phyloP scores from a whole-genome alignment of 2,329 filamentous ascomycete species.

The Fusarium sp. region DNA sequence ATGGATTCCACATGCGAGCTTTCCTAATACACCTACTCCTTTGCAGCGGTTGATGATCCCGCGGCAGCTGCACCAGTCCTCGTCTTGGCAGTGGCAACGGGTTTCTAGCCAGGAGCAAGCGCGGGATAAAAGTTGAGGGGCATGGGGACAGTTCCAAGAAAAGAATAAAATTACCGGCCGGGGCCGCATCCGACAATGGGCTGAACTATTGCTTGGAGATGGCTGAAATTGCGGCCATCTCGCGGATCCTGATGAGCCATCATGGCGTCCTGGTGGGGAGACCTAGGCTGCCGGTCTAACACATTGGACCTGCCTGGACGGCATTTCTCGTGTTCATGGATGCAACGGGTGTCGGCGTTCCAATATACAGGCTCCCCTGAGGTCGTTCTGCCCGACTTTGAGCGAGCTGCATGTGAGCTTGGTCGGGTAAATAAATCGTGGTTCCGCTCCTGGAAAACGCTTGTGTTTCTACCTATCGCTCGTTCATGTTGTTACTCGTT shows the following conservation, averaged over 20 bases:
- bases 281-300: conserved; percentile 9
- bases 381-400: conserved; percentile 6
- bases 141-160: not conserved
- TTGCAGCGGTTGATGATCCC: not conserved
- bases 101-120: not conserved
- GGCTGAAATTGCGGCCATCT: conserved; percentile 13
- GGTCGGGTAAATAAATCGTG: conserved; percentile 39
- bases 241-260: conserved; percentile 7
- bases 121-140: not conserved
- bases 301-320: conserved; percentile 16
- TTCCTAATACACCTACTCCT: not conserved
- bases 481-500: conserved; percentile 28
- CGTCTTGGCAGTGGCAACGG: not conserved
- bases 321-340: conserved; percentile 37
- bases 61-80: not conserved
- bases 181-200: conserved; percentile 18
- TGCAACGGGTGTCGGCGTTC: conserved; percentile 16
- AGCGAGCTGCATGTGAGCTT: conserved; percentile 22
- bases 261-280: conserved; percentile 8
- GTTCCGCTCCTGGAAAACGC: conserved; percentile 17
- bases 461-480: conserved; percentile 15
- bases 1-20: not conserved
- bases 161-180: conserved; percentile 20
- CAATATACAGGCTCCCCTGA: conserved; percentile 10
- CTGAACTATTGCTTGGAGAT: conserved; percentile 7